A percentile compares a stretch with the other conserved stretches of the same genome.
phyloP scores from a whole-genome alignment of 2,329 filamentous ascomycete genomes.

The Nectriaceae sp. region DNA sequence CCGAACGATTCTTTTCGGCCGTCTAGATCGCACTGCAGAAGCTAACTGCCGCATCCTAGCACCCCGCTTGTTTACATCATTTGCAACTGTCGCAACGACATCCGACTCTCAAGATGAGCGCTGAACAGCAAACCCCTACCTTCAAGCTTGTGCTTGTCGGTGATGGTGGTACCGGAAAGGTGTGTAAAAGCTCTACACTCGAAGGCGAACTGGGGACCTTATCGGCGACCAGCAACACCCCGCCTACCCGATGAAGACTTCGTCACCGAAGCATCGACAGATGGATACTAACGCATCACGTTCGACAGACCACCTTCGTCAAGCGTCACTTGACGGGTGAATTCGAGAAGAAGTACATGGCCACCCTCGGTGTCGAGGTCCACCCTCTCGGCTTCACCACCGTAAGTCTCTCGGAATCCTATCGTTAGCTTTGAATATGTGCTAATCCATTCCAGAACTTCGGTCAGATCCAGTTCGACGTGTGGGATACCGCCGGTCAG shows the following conservation, averaged over 20 bases:
- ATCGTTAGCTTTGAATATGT: slow-evolving; percentile 11
- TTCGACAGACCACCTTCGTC: slow-evolving; percentile 91
- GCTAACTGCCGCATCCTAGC: slow-evolving; percentile 39
- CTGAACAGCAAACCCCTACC: slow-evolving; percentile 61
- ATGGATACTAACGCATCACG: slow-evolving; percentile 19
- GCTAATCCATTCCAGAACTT: slow-evolving; percentile 68
- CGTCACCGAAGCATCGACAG: slow-evolving; percentile 11
- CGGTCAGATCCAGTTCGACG: slow-evolving; percentile 96
- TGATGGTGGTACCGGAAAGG: slow-evolving; percentile 99
- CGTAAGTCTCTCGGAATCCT: slow-evolving; percentile 63
- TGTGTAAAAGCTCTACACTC: slow-evolving; percentile 41
- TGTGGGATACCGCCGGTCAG: slow-evolving; percentile 98
- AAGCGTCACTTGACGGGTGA: slow-evolving; percentile 99
- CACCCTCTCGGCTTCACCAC: slow-evolving; percentile 98
- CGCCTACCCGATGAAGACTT: slow-evolving; percentile 20
- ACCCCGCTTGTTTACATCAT: slow-evolving; percentile 52
- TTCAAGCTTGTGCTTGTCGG: slow-evolving; percentile 99
- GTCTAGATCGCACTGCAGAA: slow-evolving; percentile 18
- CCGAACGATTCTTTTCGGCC: slow-evolving; percentile 15
- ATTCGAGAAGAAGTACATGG: slow-evolving; percentile 99
- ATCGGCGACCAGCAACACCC: slow-evolving; percentile 22
- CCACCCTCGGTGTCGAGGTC: slow-evolving; percentile 98
- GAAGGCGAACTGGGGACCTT: slow-evolving; percentile 19
- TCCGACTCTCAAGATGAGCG: slow-evolving; percentile 61
- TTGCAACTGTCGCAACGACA: slow-evolving; percentile 29